These are phyloP conservation scores for Thraustochytrium sp. DNA, from an alignment of 352 stramenopile genomes.

Conservation along the genomic window DNA sequence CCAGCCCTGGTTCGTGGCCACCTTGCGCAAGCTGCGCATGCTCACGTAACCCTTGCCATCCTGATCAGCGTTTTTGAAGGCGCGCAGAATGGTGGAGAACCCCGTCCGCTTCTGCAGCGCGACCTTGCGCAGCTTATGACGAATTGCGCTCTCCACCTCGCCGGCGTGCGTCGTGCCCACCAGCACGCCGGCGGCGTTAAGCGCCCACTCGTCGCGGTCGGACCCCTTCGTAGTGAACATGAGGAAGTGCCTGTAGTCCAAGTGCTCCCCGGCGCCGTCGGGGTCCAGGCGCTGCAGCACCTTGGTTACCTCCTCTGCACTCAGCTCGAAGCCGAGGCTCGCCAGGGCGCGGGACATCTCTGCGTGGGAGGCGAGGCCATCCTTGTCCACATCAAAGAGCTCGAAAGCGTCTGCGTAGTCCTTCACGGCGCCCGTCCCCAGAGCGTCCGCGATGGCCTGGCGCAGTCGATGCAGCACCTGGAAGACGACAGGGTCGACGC, in stretches of 20 bases:
- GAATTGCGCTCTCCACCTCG: conserved; percentile 16
- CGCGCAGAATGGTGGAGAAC: background rate
- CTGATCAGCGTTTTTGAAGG: background rate
- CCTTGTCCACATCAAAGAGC: conserved; percentile 26
- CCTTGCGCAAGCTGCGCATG: conserved; percentile 9
- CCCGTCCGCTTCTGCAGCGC: background rate
- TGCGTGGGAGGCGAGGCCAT: background rate
- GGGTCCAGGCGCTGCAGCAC: background rate
- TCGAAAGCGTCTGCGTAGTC: conserved; percentile 34
- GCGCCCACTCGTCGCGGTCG: conserved; percentile 33
- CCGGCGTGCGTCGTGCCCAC: conserved; percentile 18
- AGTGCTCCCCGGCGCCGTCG: background rate
- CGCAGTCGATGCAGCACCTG: conserved; percentile 24
- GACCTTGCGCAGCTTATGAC: conserved; percentile 15
- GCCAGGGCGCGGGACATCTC: background rate
- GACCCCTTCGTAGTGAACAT: conserved; percentile 19
- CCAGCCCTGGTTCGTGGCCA: conserved; percentile 6
- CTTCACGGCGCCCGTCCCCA: background rate
- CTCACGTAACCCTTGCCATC: conserved; percentile 5
- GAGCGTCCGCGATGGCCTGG: conserved; percentile 20
- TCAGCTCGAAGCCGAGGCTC: conserved; percentile 1
- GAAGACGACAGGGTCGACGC: conserved; percentile 22
- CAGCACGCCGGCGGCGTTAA: background rate
- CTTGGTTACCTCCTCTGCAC: background rate
- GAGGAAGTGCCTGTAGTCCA: conserved; percentile 42